Percentiles rank a stretch among this genome's conserved stretches.
Conservation (phyloP, 176 grass and related monocot genomes). For the Stipa capillata region DNA sequence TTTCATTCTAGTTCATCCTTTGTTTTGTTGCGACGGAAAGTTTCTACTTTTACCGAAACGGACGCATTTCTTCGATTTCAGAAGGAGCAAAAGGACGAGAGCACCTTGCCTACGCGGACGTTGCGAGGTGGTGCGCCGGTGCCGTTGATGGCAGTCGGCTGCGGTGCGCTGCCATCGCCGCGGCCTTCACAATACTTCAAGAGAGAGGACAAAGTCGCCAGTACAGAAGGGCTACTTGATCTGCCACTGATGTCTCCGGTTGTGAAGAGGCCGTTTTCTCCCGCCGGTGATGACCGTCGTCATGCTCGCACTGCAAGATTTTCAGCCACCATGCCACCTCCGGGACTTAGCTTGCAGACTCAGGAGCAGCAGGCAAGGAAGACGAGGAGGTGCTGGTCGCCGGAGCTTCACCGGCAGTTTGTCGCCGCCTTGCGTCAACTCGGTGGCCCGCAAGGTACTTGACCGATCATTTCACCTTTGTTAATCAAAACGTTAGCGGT, state of each 20-base stretch:
- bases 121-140: conserved; percentile 11
- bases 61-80: conserved; percentile 2
- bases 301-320: not conserved
- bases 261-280: conserved; percentile 6
- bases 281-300: not conserved
- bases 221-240: not conserved
- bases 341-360: conserved; percentile 29
- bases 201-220: conserved; percentile 22
- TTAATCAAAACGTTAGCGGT: not conserved
- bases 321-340: not conserved
- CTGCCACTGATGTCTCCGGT: conserved; percentile 15
- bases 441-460: conserved; percentile 83
- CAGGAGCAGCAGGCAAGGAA: conserved; percentile 53
- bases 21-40: not conserved
- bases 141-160: conserved; percentile 25
- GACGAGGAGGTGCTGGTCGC: conserved; percentile 89
- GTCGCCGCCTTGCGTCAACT: conserved; percentile 63
- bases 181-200: not conserved
- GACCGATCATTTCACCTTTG: not conserved
- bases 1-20: not conserved
- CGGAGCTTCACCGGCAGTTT: conserved; percentile 79
- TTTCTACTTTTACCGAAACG: not conserved
- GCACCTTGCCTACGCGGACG: conserved; percentile 20
- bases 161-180: not conserved
- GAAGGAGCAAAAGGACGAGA: conserved; percentile 16